These are phyloP conservation scores for Ogataea siamensis DNA, from an alignment of 805 yeast genomes.

Conservation along the genomic window DNA sequence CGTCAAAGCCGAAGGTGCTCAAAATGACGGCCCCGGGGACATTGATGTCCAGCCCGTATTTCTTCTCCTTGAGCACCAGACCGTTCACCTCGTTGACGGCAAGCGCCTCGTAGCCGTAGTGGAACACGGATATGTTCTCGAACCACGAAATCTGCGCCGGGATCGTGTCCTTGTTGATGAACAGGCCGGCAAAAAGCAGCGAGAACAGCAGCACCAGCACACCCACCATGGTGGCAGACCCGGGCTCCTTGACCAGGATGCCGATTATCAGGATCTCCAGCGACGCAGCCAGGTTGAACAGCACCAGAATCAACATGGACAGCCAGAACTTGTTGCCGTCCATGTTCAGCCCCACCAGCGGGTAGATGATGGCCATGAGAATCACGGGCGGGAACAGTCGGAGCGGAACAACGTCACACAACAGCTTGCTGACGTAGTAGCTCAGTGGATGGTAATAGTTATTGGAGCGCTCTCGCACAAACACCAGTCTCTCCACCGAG, in stretches of 20 bases:
- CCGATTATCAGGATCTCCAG: constrained; percentile 85
- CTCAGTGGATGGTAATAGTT: constrained; percentile 88
- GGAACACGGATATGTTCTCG: constrained; percentile 86
- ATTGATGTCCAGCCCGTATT: constrained; percentile 90
- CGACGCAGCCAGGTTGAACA: constrained; percentile 86
- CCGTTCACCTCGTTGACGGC: constrained; percentile 91
- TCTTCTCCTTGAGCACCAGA: constrained; percentile 77
- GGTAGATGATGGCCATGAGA: constrained; percentile 77
- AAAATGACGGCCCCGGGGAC: constrained; percentile 97
- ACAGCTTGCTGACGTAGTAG: constrained; percentile 78
- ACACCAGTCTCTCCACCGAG: constrained; percentile 82
- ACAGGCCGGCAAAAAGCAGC: constrained; percentile 87
- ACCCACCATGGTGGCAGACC: constrained; percentile 88
- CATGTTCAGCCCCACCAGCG: constrained; percentile 84
- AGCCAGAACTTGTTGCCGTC: constrained; percentile 70
- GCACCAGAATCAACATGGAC: constrained; percentile 64
- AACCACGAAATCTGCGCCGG: constrained; percentile 58
- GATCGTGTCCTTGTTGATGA: constrained; percentile 72
- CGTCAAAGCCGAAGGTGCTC: constrained; percentile 92
- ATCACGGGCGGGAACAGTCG: constrained; percentile 90
- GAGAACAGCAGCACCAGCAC: constrained; percentile 82
- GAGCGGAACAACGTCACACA: constrained; percentile 91
- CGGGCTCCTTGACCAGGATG: constrained; percentile 80
- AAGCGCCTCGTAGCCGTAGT: constrained; percentile 92
- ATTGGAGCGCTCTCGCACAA: constrained; percentile 90